phyloP scores from a whole-genome alignment of 805 yeast species.

The Candida golubevii region DNA sequence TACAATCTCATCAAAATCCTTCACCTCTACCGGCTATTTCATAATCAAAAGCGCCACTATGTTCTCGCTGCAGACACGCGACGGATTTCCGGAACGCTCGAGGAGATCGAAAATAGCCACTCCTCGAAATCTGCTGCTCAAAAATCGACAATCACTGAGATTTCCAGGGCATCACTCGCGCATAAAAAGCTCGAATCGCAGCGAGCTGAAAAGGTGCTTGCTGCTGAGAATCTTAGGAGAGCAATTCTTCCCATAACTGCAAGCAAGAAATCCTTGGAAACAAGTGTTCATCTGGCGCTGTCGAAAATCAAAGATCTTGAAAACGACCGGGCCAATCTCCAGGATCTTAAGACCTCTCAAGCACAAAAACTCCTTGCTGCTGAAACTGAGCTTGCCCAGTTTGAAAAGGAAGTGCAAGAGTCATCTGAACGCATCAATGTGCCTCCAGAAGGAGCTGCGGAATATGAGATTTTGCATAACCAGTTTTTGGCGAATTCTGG shows the following conservation, averaged over 20 bases:
- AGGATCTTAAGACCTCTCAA: constrained; percentile 27
- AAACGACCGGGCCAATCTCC: constrained; percentile 52
- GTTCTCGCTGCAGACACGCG: constrained; percentile 31
- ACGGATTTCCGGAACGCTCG: constrained; percentile 8
- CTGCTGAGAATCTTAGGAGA: constrained; percentile 43
- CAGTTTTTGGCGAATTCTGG: constrained; percentile 53
- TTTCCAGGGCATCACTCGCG: constrained; percentile 43
- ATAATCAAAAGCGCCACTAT: constrained; percentile 44
- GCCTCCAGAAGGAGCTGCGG: constrained; percentile 47
- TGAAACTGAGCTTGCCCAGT: constrained; percentile 26
- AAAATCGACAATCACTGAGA: constrained; percentile 31
- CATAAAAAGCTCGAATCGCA: constrained; percentile 38
- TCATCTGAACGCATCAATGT: constrained; percentile 25
- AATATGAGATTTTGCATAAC: constrained; percentile 57
- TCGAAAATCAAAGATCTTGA: constrained; percentile 47
- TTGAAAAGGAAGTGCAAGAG: constrained; percentile 23
- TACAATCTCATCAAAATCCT: constrained; percentile 43
- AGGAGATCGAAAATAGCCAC: constrained; percentile 20
- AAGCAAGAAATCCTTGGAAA: constrained; percentile 44
- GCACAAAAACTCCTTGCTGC: constrained; percentile 47
- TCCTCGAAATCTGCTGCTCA: constrained; percentile 25
- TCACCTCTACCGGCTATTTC: constrained; percentile 62
- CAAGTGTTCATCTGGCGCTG: constrained; percentile 44
- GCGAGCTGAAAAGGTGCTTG: constrained; percentile 31
- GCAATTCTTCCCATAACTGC: constrained; percentile 61